These are phyloP conservation scores for Earliella scabrosa DNA, from an alignment of 1,284 basidiomycete species.

Conservation along the genomic window DNA sequence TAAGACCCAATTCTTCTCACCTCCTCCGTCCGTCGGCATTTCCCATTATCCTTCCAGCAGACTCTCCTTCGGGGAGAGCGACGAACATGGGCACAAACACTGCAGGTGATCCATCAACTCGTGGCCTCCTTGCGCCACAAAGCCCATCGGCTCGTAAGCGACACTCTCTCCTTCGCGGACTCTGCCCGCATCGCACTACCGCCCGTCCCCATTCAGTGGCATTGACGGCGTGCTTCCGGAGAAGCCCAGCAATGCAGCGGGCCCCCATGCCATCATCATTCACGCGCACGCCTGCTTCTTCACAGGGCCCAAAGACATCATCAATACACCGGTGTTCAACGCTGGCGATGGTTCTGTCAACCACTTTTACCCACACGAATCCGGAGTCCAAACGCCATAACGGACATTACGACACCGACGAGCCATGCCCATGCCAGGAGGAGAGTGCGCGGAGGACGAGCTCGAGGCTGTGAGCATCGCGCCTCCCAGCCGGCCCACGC, in stretches of 20 bases:
- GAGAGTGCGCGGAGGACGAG: conserved; percentile 11
- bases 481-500: too few relatives aligned
- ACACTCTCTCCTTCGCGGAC: conserved; percentile 2
- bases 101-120: conserved; percentile 19
- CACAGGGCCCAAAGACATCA: conserved; percentile 12
- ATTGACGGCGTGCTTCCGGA: conserved; percentile 5
- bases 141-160: conserved; percentile 16
- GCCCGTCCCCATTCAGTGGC: neutral
- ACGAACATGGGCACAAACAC: conserved; percentile 13
- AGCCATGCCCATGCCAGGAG: conserved; percentile 16
- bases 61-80: conserved; percentile 9
- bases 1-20: conserved; percentile 15
- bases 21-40: conserved; percentile 20
- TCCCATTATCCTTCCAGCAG: conserved; percentile 9
- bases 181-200: neutral
- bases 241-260: conserved; percentile 1
- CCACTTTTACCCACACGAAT: conserved; percentile 20
- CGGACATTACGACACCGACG: conserved; percentile 21
- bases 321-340: conserved; percentile 16
- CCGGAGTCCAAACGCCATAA: conserved; percentile 6
- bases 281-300: neutral
- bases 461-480: too few relatives aligned
- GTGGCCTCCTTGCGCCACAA: conserved; percentile 24
- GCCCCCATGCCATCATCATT: conserved; percentile 10
- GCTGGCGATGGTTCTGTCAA: conserved; percentile 10